Percentiles rank a stretch among this genome's conserved stretches.
Conservation (phyloP, 2,329 filamentous ascomycete genomes). For the Aspergillus flavus region DNA sequence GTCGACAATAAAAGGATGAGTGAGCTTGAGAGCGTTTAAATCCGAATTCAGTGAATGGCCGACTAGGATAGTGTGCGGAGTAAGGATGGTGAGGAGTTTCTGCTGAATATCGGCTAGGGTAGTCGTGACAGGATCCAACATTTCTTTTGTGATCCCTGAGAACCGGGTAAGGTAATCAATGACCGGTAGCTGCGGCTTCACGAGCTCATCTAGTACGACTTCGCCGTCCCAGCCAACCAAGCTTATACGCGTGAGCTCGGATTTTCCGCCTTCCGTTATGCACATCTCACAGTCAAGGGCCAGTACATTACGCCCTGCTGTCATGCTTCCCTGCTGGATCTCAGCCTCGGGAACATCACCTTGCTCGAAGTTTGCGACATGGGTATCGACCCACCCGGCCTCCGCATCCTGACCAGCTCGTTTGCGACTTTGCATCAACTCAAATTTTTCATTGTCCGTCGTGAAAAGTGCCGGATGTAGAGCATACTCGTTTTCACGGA, state of each 20-base stretch:
- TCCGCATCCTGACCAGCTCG: conserved; percentile 50
- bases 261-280: conserved; percentile 76
- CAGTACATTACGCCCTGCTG: conserved; percentile 75
- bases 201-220: conserved; percentile 82
- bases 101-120: conserved; percentile 80
- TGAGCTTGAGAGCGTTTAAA: conserved; percentile 78
- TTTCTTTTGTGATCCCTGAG: conserved; percentile 88
- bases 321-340: conserved; percentile 79
- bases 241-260: conserved; percentile 86
- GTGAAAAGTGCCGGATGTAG: conserved; percentile 76
- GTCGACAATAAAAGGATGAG: conserved; percentile 92
- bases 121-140: conserved; percentile 81
- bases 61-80: conserved; percentile 48
- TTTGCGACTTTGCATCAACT: conserved; percentile 57
- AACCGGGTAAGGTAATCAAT: conserved; percentile 88
- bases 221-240: conserved; percentile 83
- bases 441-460: conserved; percentile 57
- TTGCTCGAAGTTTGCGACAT: conserved; percentile 67
- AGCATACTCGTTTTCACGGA: conserved; percentile 80
- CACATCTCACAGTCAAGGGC: conserved; percentile 98
- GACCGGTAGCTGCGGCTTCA: conserved; percentile 87
- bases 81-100: conserved; percentile 71
- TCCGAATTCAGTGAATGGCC: conserved; percentile 54
- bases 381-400: conserved; percentile 81
- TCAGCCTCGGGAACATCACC: conserved; percentile 69